Conservation (phyloP, 768 basidiomycete species). For the Lactifluus volemus region DNA sequence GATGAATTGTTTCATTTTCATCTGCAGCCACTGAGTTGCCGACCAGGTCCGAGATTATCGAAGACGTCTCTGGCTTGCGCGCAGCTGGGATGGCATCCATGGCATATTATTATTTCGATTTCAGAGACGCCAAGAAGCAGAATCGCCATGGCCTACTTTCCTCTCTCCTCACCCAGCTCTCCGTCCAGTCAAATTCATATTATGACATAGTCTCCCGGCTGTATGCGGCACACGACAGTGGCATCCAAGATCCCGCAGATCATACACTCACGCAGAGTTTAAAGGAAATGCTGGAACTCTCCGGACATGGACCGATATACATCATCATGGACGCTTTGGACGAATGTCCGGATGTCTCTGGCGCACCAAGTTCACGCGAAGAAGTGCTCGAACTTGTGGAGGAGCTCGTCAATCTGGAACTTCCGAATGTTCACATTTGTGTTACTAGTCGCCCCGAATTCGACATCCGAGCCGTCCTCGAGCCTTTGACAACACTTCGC, state of each 20-base stretch:
- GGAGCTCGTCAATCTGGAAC: background rate
- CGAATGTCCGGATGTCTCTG: background rate
- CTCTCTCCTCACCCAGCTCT: background rate
- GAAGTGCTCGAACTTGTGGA: background rate
- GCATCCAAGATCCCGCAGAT: background rate
- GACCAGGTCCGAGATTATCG: background rate
- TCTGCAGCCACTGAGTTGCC: background rate
- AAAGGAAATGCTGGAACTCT: background rate
- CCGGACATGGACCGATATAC: background rate
- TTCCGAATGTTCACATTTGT: background rate
- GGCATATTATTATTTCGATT: slow-evolving; percentile 1
- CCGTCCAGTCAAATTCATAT: background rate
- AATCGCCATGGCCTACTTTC: background rate
- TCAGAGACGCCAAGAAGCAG: background rate
- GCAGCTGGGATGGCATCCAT: background rate
- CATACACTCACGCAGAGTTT: background rate
- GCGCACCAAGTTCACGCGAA: background rate
- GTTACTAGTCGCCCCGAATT: background rate
- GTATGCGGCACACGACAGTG: background rate
- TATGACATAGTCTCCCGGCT: background rate
- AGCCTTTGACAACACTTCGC: background rate
- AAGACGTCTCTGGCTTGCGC: background rate
- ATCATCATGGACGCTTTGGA: slow-evolving; percentile 4
- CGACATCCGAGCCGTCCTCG: background rate
- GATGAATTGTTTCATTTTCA: background rate